phyloP scores from a whole-genome alignment of 305 asterid species.

The Fraxinus sp. region DNA sequence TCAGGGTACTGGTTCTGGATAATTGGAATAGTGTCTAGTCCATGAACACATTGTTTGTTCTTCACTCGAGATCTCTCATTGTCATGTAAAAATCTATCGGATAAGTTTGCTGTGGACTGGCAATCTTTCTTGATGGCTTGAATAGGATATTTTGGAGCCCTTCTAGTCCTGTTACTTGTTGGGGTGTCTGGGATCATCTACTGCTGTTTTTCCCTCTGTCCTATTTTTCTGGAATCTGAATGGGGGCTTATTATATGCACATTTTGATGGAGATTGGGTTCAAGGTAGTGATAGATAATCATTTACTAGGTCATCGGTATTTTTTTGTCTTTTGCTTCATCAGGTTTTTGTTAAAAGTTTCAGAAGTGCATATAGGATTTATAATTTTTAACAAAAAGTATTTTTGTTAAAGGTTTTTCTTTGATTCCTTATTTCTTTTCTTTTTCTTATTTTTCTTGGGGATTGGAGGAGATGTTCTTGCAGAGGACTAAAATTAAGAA shows the following conservation, averaged over 20 bases:
- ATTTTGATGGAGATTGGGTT: slow-evolving; percentile 4
- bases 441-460: not conserved
- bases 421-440: not conserved
- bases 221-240: not conserved
- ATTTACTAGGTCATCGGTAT: not conserved
- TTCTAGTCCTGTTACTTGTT: not conserved
- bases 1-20: not conserved
- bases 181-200: slow-evolving; percentile 7
- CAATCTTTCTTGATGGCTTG: slow-evolving; percentile 10
- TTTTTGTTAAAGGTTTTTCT: not conserved
- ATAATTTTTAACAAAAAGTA: not conserved
- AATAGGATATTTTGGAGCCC: not conserved
- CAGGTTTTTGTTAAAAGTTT: not conserved
- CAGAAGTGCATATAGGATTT: not conserved
- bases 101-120: slow-evolving; percentile 15
- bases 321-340: not conserved
- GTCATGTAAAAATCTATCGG: not conserved
- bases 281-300: not conserved
- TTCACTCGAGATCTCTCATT: slow-evolving; percentile 1
- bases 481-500: not conserved
- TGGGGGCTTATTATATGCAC: slow-evolving; percentile 15
- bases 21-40: not conserved
- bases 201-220: slow-evolving; percentile 10
- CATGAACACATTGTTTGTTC: not conserved
- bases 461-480: not conserved